Base-by-base conservation (phyloP, 192 early-diverging fungal genomes). In the Entophlyctis helioformis region DNA sequence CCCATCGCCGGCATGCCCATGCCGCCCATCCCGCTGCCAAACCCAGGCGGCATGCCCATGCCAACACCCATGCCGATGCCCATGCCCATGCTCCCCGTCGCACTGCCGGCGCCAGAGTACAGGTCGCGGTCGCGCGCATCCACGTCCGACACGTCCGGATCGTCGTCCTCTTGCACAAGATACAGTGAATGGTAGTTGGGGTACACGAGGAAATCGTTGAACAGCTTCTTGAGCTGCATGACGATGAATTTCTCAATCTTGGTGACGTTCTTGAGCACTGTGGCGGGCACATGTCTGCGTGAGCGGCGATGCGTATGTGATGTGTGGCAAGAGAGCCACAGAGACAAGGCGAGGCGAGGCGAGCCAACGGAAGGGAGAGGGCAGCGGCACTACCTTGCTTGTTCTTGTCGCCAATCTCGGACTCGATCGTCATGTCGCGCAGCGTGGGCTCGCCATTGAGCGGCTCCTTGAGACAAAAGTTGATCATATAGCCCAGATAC, bases 181-280 rank as follows among this genome's bases (percentile, higher is more conserved):
- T 31, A 46, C 15, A 70, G 44, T 19, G 56, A 54, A 26, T 69
- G 66, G 39, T 63, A 61, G 36, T 73, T 73, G 4, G 71, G 71
- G 42, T 63, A 69, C 1, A 73, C 71, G 3, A 68, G 42, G 53
- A 61, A 62, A 21, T 69, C 64, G 49, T 72, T 32, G 20, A 63
- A 44, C 20, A 73, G 28, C 19, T 50, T 57, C 0, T 52, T 42
- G 1, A 72, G 39, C 25, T 63, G 48, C 22, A 60, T 57, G 15
- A 69, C 42, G 27, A 74, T 49, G 38, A 68, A 68, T 27, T 45
- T 34, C 36, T 79, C 76, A 36, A 79, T 79, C 48, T 75, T 66
- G 11, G 71, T 64, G 3, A 79, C 74, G 41, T 79, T 79, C 37
- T 79, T 79, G 35, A 79, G 50, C 1, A 78, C 73, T 37, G 31